Conservation (phyloP, 305 asterid genomes). For the Fraxinus sp. region DNA sequence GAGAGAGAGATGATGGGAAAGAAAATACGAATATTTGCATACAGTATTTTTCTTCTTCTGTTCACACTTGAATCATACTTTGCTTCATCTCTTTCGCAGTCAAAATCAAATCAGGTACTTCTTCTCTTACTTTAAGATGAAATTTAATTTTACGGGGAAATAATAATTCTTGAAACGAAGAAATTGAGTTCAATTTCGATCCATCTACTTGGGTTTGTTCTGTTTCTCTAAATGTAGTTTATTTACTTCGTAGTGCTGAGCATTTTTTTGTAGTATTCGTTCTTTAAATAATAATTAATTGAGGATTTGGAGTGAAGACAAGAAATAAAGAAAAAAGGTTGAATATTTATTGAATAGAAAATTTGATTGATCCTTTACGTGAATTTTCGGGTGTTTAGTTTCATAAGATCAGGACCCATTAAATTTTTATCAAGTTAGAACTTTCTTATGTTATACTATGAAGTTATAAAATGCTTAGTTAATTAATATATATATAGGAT, state of each 20-base stretch:
- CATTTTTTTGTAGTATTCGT: background rate
- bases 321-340: background rate
- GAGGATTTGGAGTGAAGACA: background rate
- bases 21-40: slow-evolving; percentile 22
- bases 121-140: slow-evolving; percentile 14
- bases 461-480: background rate
- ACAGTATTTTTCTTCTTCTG: slow-evolving; percentile 22
- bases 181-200: background rate
- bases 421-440: background rate
- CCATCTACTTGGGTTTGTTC: background rate
- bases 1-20: slow-evolving; percentile 34
- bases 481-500: background rate
- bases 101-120: slow-evolving; percentile 31
- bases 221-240: slow-evolving; percentile 10
- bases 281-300: background rate
- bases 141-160: background rate
- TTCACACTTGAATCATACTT: slow-evolving; percentile 25
- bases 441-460: background rate
- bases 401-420: slow-evolving; percentile 6
- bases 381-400: background rate
- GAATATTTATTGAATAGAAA: background rate
- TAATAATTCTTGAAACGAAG: background rate
- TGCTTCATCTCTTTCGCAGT: slow-evolving; percentile 19
- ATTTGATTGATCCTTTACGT: background rate
- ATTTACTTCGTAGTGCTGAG: slow-evolving; percentile 8